Conservation (phyloP, 225 moss, liverwort and hornwort genomes). For the Lunularia cruciata region DNA sequence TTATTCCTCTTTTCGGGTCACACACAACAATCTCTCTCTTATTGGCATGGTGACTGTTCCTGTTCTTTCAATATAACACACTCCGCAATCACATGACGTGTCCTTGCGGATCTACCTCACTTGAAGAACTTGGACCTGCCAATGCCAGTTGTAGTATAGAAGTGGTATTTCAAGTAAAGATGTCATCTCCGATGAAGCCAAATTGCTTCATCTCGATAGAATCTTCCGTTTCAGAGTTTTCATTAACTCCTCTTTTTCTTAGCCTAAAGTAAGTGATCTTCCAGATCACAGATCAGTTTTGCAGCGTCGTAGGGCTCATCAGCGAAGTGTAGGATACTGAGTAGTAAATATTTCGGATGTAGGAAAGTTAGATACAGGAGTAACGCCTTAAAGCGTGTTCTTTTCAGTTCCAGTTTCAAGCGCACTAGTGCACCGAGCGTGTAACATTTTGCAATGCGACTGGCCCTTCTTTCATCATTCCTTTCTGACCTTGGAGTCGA, state of each 20-base stretch:
- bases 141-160: not conserved
- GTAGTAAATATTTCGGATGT: not conserved
- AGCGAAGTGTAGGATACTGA: not conserved
- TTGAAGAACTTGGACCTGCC: not conserved
- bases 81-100: not conserved
- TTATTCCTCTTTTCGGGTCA: not conserved
- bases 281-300: not conserved
- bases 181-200: not conserved
- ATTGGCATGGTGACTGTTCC: not conserved
- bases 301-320: not conserved
- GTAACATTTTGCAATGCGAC: no score
- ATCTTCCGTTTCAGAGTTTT: not conserved
- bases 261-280: not conserved
- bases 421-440: no score
- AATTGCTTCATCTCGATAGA: not conserved
- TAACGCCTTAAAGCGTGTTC: no score
- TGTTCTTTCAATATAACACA: not conserved
- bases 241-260: no score
- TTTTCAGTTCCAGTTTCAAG: no score
- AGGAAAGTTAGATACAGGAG: not conserved
- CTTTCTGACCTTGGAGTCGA: no score
- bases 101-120: no score
- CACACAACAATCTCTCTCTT: slow-evolving; percentile 18
- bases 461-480: no score
- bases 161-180: not conserved